A percentile compares a stretch with the other conserved stretches of the same genome.
phyloP scores from a whole-genome alignment of 495 filamentous ascomycete genomes.

The Trichoderma asperelloides region DNA sequence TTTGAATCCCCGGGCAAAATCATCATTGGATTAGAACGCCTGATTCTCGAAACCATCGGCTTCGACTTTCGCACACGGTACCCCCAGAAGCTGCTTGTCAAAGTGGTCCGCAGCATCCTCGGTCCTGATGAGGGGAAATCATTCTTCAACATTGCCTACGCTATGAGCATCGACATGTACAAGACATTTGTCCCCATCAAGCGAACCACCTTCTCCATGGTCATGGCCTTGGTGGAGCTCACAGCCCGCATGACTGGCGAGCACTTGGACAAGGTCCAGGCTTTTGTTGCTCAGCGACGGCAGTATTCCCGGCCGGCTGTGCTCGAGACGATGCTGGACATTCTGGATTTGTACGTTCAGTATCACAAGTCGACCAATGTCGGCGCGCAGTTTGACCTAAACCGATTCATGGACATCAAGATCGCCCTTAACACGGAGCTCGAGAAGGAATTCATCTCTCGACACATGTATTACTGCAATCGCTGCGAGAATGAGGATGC shows the following conservation, averaged over 20 bases:
- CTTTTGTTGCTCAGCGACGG: conserved; percentile 34
- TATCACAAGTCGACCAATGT: conserved; percentile 63
- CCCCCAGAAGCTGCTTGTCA: conserved; percentile 73
- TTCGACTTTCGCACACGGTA: conserved; percentile 94
- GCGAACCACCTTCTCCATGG: conserved; percentile 69
- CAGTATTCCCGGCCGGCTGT: conserved; percentile 58
- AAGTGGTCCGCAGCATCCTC: conserved; percentile 53
- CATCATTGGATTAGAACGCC: conserved; percentile 80
- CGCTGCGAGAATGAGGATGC: conserved; percentile 30
- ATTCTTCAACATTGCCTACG: conserved; percentile 58
- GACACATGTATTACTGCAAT: conserved; percentile 33
- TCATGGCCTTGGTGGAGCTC: conserved; percentile 73
- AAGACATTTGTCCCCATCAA: conserved; percentile 89
- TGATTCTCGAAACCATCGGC: conserved; percentile 85
- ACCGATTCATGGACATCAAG: conserved; percentile 72
- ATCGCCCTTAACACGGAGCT: conserved; percentile 77
- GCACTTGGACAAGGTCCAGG: conserved; percentile 32
- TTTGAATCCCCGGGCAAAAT: conserved; percentile 69
- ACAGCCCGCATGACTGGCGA: conserved; percentile 43
- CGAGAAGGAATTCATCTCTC: conserved; percentile 25
- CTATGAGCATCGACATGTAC: conserved; percentile 80
- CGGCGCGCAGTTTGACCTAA: conserved; percentile 58
- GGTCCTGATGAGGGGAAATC: conserved; percentile 24
- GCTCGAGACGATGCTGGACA: conserved; percentile 77
- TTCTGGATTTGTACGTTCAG: conserved; percentile 79